Evolutionary conservation across 148 eudicot genomes (phyloP).

Genomic region (Rheum nobile): DNA sequence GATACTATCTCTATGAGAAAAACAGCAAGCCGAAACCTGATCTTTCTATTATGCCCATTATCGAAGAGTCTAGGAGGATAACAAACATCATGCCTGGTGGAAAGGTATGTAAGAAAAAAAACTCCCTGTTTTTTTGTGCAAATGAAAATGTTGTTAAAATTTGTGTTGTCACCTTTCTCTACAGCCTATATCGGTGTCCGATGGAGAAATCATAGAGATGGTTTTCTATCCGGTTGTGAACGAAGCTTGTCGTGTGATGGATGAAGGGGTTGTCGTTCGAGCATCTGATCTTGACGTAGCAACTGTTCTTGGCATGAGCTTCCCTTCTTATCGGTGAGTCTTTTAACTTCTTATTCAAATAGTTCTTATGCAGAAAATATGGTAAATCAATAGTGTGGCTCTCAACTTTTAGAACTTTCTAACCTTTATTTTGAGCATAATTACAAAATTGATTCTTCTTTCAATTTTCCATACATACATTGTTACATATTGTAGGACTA

Average conservation of each 20-base stretch:
- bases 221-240: conserved; percentile 88
- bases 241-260: conserved; percentile 89
- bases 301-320: conserved; percentile 94
- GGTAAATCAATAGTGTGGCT: no score
- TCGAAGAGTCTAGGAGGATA: conserved; percentile 72
- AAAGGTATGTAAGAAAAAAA: conserved; percentile 36
- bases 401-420: no score
- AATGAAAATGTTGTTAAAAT: background rate
- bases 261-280: conserved; percentile 76
- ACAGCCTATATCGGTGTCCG: conserved; percentile 82
- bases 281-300: conserved; percentile 94
- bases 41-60: conserved; percentile 56
- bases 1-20: conserved; percentile 76
- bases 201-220: conserved; percentile 88
- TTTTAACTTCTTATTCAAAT: background rate
- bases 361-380: no score
- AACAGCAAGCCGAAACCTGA: conserved; percentile 92
- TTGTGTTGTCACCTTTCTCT: background rate
- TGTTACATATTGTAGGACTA: background rate
- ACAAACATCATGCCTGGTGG: conserved; percentile 76
- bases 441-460: background rate
- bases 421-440: no score
- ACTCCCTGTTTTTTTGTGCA: background rate
- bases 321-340: conserved; percentile 88
- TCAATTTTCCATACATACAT: background rate